These are phyloP conservation scores for Flaveria sonorensis DNA, from an alignment of 129 eudicot genomes.

Conservation along the genomic window DNA sequence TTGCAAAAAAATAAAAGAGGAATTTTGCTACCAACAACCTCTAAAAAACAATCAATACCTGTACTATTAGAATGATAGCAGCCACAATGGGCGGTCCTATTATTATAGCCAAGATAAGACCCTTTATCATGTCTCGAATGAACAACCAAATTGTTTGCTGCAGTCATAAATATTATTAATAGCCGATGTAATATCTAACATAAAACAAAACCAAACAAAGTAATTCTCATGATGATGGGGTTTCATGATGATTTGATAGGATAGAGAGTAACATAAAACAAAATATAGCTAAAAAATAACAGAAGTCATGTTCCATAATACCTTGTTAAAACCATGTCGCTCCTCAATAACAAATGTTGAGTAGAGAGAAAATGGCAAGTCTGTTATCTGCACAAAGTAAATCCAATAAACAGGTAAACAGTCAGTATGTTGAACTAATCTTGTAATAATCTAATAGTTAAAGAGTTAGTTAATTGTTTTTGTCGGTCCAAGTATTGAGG, in stretches of 20 bases:
- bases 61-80: conserved; percentile 85
- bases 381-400: conserved; percentile 68
- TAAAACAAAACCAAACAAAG: neutral
- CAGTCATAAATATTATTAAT: conserved; percentile 24
- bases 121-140: conserved; percentile 85
- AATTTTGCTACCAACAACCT: conserved; percentile 11
- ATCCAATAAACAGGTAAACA: conserved; percentile 15
- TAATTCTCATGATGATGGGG: too few species aligned
- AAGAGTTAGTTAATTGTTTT: too few species aligned
- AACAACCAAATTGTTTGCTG: conserved; percentile 96
- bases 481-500: too few species aligned
- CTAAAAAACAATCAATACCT: conserved; percentile 46
- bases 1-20: neutral
- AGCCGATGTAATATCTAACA: conserved; percentile 8
- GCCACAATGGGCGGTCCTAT: conserved; percentile 95
- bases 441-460: too few species aligned
- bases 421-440: too few species aligned
- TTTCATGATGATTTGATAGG: too few species aligned
- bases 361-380: conserved; percentile 93
- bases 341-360: conserved; percentile 97
- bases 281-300: conserved; percentile 8
- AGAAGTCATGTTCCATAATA: conserved; percentile 20
- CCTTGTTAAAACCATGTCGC: conserved; percentile 98
- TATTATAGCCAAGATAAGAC: conserved; percentile 57
- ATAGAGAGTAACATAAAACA: neutral